phyloP scores from a whole-genome alignment of 2,329 filamentous ascomycete genomes.

The Cordyceps cateniannulata region DNA sequence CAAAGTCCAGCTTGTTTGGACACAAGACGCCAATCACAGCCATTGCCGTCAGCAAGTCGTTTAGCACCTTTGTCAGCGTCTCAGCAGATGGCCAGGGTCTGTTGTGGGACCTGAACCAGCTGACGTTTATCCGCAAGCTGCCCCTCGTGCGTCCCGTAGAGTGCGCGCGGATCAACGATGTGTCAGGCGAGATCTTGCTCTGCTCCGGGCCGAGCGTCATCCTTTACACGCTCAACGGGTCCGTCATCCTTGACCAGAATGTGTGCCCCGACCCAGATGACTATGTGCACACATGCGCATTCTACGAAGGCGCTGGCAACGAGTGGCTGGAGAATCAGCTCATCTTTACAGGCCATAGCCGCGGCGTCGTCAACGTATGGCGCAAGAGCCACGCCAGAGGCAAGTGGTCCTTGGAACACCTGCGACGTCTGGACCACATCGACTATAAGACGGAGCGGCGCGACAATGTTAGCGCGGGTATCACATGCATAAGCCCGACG shows the following conservation, averaged over 20 bases:
- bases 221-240: constrained; percentile 84
- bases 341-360: constrained; percentile 80
- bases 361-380: constrained; percentile 79
- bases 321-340: constrained; percentile 87
- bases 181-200: constrained; percentile 82
- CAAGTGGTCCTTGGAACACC: constrained; percentile 68
- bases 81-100: constrained; percentile 77
- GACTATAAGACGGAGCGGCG: constrained; percentile 58
- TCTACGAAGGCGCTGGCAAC: constrained; percentile 84
- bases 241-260: constrained; percentile 72
- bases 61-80: constrained; percentile 80
- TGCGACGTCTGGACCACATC: constrained; percentile 76
- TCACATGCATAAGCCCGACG: constrained; percentile 82
- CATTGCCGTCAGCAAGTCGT: constrained; percentile 79
- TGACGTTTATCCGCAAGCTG: constrained; percentile 76
- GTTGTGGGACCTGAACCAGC: constrained; percentile 89
- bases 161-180: constrained; percentile 81
- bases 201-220: constrained; percentile 69
- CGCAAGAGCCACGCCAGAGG: constrained; percentile 49
- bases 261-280: constrained; percentile 68
- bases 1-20: constrained; percentile 77
- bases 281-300: constrained; percentile 73
- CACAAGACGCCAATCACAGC: constrained; percentile 78
- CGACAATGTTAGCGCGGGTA: constrained; percentile 56
- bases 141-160: constrained; percentile 53